Base-by-base conservation (phyloP, 306 rosid genomes). In the Quercus cerris region DNA sequence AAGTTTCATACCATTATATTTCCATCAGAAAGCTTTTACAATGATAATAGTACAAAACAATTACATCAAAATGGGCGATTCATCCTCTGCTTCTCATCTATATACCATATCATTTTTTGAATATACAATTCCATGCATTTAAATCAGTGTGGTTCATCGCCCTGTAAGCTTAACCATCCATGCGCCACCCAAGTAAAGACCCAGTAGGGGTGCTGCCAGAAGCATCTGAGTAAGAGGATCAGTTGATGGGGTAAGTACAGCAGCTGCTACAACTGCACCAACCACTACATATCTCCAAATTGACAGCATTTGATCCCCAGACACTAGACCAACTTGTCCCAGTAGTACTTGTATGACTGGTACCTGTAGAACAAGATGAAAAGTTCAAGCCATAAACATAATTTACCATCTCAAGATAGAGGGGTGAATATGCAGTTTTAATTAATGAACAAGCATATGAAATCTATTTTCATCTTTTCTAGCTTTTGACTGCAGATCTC, bases 251-350 rank as follows among this genome's bases (percentile, higher is more conserved):
- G 97, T 94, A 54, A 94, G 90, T 56, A 94, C 72, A 4, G 99
- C 97, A 27, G 97, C 99, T 33, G 82, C 93, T 74, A 93, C 97
- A 56, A 93, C 97, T 10, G 97, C 99, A 1, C 99, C 99, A 28
- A 94, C 97, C 81, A 94, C 94, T 44, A 93, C 97, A 62, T 93
- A 94, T 85, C 99, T 94, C 99, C 99, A 94, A 81, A 94, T 76
- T 23, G 99, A 94, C 73, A 94, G 86, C 99, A 94, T 94, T 87
- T 91, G 90, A 84, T 94, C 97, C 75, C 99, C 97, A 5, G 94
- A 67, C 51, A 94, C 94, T 17, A 94, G 82, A 55, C 99, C 97
- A 44, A 91, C 86, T 85, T 94, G 97, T 79, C 97, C 97, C 55
- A 93, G 86, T 49, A 94, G 89, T 31, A 94, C 3, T 80, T 94